A percentile compares a stretch with the other conserved stretches of the same genome.
Conservation (phyloP, 2,329 filamentous ascomycete genomes). For the Xylaria arbuscula region DNA sequence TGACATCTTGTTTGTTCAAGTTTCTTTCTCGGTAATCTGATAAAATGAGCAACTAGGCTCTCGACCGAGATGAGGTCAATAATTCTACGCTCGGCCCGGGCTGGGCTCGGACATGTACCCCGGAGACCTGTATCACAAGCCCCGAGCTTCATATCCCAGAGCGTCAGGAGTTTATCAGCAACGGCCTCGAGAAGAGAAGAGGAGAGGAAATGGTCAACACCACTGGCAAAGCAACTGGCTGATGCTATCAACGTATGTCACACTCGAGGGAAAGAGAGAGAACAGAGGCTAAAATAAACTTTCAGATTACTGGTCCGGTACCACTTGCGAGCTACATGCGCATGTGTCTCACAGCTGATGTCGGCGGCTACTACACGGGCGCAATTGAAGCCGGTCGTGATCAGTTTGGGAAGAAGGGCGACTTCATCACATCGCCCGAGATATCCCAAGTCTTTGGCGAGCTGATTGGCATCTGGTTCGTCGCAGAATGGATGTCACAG, state of each 20-base stretch:
- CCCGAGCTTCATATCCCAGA: constrained; percentile 35
- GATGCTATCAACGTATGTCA: constrained; percentile 81
- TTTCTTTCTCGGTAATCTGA: neutral
- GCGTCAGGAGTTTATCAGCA: constrained; percentile 45
- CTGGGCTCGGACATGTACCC: constrained; percentile 42
- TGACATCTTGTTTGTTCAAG: neutral
- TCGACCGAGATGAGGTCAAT: constrained; percentile 44
- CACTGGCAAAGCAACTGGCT: constrained; percentile 85
- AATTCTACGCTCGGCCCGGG: constrained; percentile 39
- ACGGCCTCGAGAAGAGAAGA: constrained; percentile 48
- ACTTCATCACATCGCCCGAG: constrained; percentile 97
- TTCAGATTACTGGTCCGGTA: constrained; percentile 81
- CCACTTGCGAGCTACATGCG: constrained; percentile 97
- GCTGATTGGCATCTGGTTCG: constrained; percentile 91
- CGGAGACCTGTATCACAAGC: constrained; percentile 35
- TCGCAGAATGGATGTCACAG: constrained; percentile 96
- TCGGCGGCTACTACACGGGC: constrained; percentile 93
- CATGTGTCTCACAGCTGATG: constrained; percentile 92
- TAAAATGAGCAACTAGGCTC: constrained; percentile 23
- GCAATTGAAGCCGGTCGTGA: constrained; percentile 75
- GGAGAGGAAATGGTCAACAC: constrained; percentile 85
- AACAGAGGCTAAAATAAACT: constrained; percentile 39
- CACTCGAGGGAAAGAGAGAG: neutral
- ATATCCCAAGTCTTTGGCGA: constrained; percentile 98
- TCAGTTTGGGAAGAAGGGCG: constrained; percentile 91